phyloP scores from a whole-genome alignment of 306 rosid species.

The Corylus heterophylla region DNA sequence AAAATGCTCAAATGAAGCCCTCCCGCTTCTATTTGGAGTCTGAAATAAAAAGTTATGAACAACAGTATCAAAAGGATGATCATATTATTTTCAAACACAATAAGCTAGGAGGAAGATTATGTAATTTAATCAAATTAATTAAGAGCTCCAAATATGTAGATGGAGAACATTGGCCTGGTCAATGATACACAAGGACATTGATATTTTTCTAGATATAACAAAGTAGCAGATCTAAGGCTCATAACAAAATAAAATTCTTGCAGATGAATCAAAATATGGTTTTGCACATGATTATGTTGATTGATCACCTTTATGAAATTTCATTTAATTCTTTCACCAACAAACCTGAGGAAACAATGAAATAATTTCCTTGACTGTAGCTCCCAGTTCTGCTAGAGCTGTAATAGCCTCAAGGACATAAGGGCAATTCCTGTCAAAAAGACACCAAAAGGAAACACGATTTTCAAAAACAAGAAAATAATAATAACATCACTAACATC shows the following conservation, averaged over 20 bases:
- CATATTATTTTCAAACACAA: neutral
- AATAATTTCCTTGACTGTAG: conserved; percentile 74
- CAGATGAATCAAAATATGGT: neutral
- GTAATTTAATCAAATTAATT: conserved; percentile 1
- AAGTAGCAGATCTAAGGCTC: neutral
- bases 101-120: neutral
- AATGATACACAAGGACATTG: neutral
- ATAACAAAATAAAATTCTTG: conserved; percentile 7
- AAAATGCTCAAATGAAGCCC: conserved; percentile 74
- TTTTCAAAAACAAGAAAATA: conserved; percentile 23
- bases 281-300: neutral
- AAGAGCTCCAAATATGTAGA: conserved; percentile 1
- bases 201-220: neutral
- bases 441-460: conserved; percentile 27
- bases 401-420: conserved; percentile 75
- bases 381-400: conserved; percentile 89
- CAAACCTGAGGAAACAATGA: conserved; percentile 94
- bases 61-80: neutral
- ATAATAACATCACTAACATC: neutral
- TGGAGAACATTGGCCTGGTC: neutral
- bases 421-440: conserved; percentile 77
- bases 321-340: conserved; percentile 21
- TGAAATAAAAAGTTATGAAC: conserved; percentile 39
- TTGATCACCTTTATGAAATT: conserved; percentile 10
- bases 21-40: conserved; percentile 80